Conservation (phyloP, 192 early-diverging fungal species). For the Oehlia diaphana region DNA sequence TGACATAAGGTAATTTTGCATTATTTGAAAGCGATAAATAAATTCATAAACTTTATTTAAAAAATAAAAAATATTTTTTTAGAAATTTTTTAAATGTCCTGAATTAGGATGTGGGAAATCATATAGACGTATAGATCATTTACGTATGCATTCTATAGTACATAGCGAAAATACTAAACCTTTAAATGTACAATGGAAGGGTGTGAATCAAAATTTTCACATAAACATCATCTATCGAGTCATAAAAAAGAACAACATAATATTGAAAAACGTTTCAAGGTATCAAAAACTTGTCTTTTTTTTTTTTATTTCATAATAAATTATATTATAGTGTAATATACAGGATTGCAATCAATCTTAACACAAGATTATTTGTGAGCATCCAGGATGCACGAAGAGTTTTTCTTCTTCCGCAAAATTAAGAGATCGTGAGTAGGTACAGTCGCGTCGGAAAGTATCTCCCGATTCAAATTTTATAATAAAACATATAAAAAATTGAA, state of each 20-base stretch:
- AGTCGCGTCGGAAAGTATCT: no score
- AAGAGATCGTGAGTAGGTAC: background rate
- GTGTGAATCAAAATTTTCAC: conserved; percentile 7
- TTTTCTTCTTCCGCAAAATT: conserved; percentile 14
- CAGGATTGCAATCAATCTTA: conserved; percentile 11
- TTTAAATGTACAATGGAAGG: conserved; percentile 13
- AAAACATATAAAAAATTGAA: no score
- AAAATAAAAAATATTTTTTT: background rate
- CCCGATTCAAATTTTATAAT: no score
- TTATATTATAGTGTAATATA: conserved; percentile 1
- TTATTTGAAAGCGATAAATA: background rate
- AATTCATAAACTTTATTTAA: background rate
- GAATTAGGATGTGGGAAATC: conserved; percentile 15
- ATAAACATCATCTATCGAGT: background rate
- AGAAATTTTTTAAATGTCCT: conserved; percentile 8
- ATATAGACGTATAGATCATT: conserved; percentile 15
- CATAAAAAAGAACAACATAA: conserved; percentile 26
- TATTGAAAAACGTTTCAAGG: background rate
- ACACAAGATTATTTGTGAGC: conserved; percentile 15
- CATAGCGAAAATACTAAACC: conserved; percentile 9
- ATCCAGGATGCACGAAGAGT: conserved; percentile 4
- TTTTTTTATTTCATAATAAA: background rate
- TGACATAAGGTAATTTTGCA: background rate
- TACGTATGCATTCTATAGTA: background rate
- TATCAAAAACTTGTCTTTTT: background rate